Conservation (phyloP, 345 rosid species). For the Pelargonium nanum region DNA sequence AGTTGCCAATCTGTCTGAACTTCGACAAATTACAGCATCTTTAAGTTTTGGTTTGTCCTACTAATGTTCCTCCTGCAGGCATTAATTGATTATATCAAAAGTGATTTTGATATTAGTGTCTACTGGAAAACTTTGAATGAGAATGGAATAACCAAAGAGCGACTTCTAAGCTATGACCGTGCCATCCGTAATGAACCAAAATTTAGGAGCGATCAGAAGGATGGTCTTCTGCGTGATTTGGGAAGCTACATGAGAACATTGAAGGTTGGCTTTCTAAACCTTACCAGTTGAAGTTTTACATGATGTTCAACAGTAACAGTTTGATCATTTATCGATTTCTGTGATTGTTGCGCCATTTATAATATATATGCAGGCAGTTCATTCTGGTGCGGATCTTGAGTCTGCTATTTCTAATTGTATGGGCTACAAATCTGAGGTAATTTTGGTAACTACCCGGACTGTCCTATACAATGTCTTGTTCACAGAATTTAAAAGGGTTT, state of each 20-base stretch:
- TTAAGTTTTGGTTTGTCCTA: background rate
- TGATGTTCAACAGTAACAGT: conserved; percentile 1
- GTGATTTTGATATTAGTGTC: conserved; percentile 66
- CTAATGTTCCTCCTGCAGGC: conserved; percentile 50
- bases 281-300: conserved; percentile 8
- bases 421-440: conserved; percentile 87
- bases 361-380: conserved; percentile 67
- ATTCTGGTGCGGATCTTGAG: conserved; percentile 99
- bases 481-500: conserved; percentile 14
- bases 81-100: conserved; percentile 59
- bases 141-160: conserved; percentile 86
- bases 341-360: conserved; percentile 12
- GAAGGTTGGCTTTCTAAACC: conserved; percentile 47
- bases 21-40: background rate
- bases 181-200: conserved; percentile 82
- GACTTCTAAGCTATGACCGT: conserved; percentile 94
- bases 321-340: background rate
- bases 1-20: conserved; percentile 12
- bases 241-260: conserved; percentile 91
- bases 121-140: conserved; percentile 97
- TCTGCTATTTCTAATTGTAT: conserved; percentile 87
- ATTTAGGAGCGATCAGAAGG: conserved; percentile 72
- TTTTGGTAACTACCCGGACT: conserved; percentile 17
- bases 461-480: conserved; percentile 10
- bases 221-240: conserved; percentile 80